Conservation (phyloP, 345 rosid genomes). For the Nephelium lappaceum region DNA sequence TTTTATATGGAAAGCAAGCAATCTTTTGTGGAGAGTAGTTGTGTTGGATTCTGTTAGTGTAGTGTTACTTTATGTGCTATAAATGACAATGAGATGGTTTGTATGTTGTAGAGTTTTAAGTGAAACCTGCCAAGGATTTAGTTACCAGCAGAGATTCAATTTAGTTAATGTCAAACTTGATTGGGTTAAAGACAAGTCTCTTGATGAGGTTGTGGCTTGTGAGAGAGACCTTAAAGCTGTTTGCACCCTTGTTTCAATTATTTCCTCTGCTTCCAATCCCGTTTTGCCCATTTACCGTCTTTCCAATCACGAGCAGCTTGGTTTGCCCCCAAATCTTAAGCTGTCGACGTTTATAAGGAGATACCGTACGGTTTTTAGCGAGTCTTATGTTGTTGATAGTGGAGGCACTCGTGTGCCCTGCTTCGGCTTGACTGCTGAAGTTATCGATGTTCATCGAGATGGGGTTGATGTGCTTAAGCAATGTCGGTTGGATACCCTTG, state of each 20-base stretch:
- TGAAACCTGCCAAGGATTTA: slow-evolving; percentile 40
- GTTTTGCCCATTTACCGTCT: slow-evolving; percentile 59
- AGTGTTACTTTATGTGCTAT: not conserved
- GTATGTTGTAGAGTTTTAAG: slow-evolving; percentile 24
- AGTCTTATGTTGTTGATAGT: slow-evolving; percentile 54
- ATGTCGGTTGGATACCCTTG: slow-evolving; percentile 38
- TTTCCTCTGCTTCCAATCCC: slow-evolving; percentile 39
- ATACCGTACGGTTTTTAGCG: slow-evolving; percentile 65
- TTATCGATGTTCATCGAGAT: slow-evolving; percentile 43
- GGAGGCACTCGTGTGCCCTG: slow-evolving; percentile 81
- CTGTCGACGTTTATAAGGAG: slow-evolving; percentile 65
- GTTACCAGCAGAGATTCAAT: slow-evolving; percentile 51
- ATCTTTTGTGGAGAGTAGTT: too few relatives aligned
- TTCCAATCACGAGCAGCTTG: slow-evolving; percentile 59
- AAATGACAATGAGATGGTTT: slow-evolving; percentile 36
- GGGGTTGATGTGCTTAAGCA: slow-evolving; percentile 33
- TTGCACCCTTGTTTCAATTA: slow-evolving; percentile 54
- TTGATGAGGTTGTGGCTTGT: slow-evolving; percentile 59
- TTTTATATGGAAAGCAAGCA: too few relatives aligned
- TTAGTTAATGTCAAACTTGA: slow-evolving; percentile 78
- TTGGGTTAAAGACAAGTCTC: slow-evolving; percentile 79
- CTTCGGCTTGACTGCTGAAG: slow-evolving; percentile 64
- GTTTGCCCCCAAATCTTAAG: slow-evolving; percentile 63
- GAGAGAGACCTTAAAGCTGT: slow-evolving; percentile 69
- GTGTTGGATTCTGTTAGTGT: too few relatives aligned